A percentile compares a stretch with the other conserved stretches of the same genome.
Conservation (phyloP, 768 basidiomycete species). For the Auricularia sp. region DNA sequence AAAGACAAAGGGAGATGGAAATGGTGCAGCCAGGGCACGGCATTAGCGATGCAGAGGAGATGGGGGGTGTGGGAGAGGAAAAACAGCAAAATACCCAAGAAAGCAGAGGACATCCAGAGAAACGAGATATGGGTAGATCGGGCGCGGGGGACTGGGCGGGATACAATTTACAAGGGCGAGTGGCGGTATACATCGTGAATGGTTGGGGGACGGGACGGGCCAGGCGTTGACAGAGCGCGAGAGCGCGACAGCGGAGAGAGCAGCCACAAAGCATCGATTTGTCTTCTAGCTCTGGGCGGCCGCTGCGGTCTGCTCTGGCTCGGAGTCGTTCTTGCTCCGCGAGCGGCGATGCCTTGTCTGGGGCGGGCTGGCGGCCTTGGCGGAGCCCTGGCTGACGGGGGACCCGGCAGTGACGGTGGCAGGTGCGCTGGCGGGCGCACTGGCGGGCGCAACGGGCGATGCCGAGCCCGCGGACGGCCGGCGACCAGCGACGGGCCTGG, state of each 20-base stretch:
- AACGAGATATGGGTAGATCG: too few species aligned
- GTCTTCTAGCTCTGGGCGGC: neutral
- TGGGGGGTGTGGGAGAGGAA: too few species aligned
- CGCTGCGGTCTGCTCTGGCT: neutral
- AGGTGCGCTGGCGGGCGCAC: neutral
- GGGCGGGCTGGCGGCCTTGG: neutral
- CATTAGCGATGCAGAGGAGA: too few species aligned
- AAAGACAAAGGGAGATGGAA: too few species aligned
- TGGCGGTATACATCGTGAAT: neutral
- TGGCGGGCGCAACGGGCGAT: neutral
- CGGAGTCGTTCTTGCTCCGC: neutral
- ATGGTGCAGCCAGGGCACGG: too few species aligned
- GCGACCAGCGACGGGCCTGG: neutral
- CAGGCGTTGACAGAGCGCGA: neutral
- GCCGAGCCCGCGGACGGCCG: neutral
- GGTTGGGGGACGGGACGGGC: neutral
- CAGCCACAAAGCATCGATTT: neutral
- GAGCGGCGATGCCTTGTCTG: neutral
- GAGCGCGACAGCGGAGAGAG: neutral
- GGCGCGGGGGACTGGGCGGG: too few species aligned
- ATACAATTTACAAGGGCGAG: too few species aligned
- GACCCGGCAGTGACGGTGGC: neutral
- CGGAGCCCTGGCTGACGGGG: neutral
- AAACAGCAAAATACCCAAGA: too few species aligned
- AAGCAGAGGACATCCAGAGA: too few species aligned